Percentiles rank a stretch among this genome's conserved stretches.
Conservation (phyloP, 192 early-diverging fungal species). For the Coemansia sp. region DNA sequence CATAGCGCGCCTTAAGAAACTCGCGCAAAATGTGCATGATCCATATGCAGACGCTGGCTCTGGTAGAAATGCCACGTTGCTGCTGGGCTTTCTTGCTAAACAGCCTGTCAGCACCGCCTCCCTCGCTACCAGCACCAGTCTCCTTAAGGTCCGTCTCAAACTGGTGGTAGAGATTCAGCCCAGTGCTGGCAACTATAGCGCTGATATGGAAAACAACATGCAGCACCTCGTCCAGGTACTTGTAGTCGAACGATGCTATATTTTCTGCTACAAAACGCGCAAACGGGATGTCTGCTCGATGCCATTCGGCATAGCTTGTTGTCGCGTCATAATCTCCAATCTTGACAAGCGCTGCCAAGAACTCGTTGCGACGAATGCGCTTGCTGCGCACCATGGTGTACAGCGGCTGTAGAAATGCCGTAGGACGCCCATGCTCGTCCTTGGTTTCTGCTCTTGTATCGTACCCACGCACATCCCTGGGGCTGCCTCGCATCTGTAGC, state of each 20-base stretch:
- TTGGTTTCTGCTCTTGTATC: constrained; percentile 22
- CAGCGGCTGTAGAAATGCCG: constrained; percentile 65
- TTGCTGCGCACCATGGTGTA: constrained; percentile 69
- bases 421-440: constrained; percentile 36
- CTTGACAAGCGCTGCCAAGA: constrained; percentile 67
- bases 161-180: constrained; percentile 59
- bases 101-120: neutral
- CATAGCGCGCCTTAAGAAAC: constrained; percentile 63
- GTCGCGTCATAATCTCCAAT: constrained; percentile 64
- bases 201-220: constrained; percentile 72
- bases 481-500: constrained; percentile 32
- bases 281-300: constrained; percentile 59
- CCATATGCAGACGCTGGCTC: constrained; percentile 61
- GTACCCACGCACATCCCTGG: constrained; percentile 49
- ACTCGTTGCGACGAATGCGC: constrained; percentile 69
- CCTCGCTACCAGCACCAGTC: neutral
- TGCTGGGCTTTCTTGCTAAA: constrained; percentile 3
- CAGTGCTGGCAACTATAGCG: constrained; percentile 71
- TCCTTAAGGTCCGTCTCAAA: constrained; percentile 33
- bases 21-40: constrained; percentile 65
- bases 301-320: constrained; percentile 2
- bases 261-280: constrained; percentile 82
- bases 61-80: constrained; percentile 37
- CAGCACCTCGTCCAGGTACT: constrained; percentile 78
- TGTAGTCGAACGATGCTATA: constrained; percentile 76